Evolutionary conservation across 2,329 filamentous ascomycete species (phyloP).

Genomic region (Verticillium nonalfalfae): DNA sequence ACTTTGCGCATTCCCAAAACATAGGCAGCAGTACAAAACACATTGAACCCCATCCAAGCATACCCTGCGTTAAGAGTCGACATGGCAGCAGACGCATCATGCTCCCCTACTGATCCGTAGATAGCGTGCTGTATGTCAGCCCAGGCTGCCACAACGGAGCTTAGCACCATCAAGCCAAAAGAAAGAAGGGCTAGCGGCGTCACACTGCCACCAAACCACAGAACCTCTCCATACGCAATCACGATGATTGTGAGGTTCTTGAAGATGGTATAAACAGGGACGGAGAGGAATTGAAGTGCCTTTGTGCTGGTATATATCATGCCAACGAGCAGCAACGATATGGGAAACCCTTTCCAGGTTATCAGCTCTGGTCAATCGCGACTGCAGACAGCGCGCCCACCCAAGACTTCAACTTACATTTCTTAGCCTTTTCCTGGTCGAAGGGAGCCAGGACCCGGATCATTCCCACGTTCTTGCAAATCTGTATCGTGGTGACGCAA

Average conservation of each 20-base stretch:
- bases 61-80: constrained; percentile 93
- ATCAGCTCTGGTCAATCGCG: constrained; percentile 11
- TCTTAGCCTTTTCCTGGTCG: constrained; percentile 81
- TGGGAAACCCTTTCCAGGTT: constrained; percentile 74
- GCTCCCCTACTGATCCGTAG: constrained; percentile 20
- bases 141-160: constrained; percentile 92
- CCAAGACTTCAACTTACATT: constrained; percentile 56
- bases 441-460: constrained; percentile 80
- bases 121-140: constrained; percentile 89
- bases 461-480: constrained; percentile 72
- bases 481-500: constrained; percentile 14
- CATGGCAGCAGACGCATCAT: constrained; percentile 65
- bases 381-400: neutral
- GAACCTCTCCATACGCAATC: constrained; percentile 95
- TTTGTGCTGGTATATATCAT: constrained; percentile 99
- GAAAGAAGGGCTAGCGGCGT: constrained; percentile 83
- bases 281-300: constrained; percentile 91
- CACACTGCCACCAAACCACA: constrained; percentile 95
- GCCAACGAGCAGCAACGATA: constrained; percentile 89
- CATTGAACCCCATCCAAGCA: constrained; percentile 97
- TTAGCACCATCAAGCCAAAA: constrained; percentile 94
- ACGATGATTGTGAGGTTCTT: constrained; percentile 99
- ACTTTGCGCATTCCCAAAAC: constrained; percentile 93
- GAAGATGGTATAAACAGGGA: constrained; percentile 99
- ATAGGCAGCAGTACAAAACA: constrained; percentile 87